Percentiles rank a stretch among this genome's conserved stretches.
Conservation (phyloP, 257 asterid species). For the Dorcoceras hygrometricum region DNA sequence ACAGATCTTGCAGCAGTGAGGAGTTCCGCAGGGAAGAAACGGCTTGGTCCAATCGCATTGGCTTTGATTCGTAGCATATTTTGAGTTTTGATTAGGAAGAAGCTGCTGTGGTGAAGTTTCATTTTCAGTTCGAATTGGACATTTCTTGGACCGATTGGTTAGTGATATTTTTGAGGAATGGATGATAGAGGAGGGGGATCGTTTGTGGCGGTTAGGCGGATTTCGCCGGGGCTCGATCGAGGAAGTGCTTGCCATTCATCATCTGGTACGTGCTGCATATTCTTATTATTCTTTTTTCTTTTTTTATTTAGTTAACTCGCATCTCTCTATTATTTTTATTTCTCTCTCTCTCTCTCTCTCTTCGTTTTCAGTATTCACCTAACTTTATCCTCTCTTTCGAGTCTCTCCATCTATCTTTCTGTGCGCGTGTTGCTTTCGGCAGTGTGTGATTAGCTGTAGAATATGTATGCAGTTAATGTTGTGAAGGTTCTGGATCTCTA, state of each 20-base stretch:
- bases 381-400: slow-evolving; percentile 24
- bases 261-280: slow-evolving; percentile 51
- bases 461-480: slow-evolving; percentile 22
- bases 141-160: too few relatives aligned
- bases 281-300: slow-evolving; percentile 1
- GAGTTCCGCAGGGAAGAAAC: slow-evolving; percentile 25
- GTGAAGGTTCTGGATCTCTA: slow-evolving; percentile 53
- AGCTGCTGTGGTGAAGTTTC: slow-evolving; percentile 1
- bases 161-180: slow-evolving; percentile 40
- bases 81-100: slow-evolving; percentile 11
- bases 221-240: slow-evolving; percentile 88
- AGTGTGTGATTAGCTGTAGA: slow-evolving; percentile 18
- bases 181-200: slow-evolving; percentile 89
- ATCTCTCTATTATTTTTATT: background rate
- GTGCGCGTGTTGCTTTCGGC: slow-evolving; percentile 19
- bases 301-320: background rate
- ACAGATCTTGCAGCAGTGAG: slow-evolving; percentile 37
- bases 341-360: slow-evolving; percentile 16
- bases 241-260: slow-evolving; percentile 77
- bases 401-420: slow-evolving; percentile 15
- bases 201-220: slow-evolving; percentile 91
- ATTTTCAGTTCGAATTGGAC: slow-evolving; percentile 25
- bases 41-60: slow-evolving; percentile 22
- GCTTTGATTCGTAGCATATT: slow-evolving; percentile 18
- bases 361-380: slow-evolving; percentile 24